These are phyloP conservation scores for Artemisia annua DNA, from an alignment of 129 eudicot genomes.

Conservation along the genomic window DNA sequence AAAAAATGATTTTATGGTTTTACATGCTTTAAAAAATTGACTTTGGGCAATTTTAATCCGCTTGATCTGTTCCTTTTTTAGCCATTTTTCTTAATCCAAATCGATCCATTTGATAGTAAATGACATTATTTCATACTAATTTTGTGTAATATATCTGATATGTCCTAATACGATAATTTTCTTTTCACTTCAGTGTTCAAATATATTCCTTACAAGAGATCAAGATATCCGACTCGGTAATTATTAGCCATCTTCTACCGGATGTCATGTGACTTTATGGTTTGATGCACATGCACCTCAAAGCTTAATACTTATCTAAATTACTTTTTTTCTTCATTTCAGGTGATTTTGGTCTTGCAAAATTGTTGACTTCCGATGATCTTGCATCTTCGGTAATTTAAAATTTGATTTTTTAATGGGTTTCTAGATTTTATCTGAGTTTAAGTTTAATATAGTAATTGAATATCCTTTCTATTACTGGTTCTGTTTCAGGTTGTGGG, in stretches of 20 bases:
- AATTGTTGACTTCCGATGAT: conserved; percentile 81
- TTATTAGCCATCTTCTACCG: background rate
- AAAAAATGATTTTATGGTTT: too few relatives aligned
- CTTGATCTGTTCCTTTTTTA: too few relatives aligned
- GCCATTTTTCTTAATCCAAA: too few relatives aligned
- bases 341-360: conserved; percentile 99
- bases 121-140: background rate
- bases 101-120: too few relatives aligned
- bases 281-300: too few relatives aligned
- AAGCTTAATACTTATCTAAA: background rate
- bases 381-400: conserved; percentile 90
- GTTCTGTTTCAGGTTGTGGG: conserved; percentile 74
- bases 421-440: background rate
- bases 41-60: too few relatives aligned
- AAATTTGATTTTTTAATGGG: background rate
- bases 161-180: conserved; percentile 16
- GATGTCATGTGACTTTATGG: conserved; percentile 4
- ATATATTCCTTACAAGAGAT: conserved; percentile 85
- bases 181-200: conserved; percentile 70
- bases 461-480: background rate
- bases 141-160: background rate
- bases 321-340: conserved; percentile 22
- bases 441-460: conserved; percentile 9
- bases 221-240: conserved; percentile 94
- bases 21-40: too few relatives aligned